Base-by-base conservation (phyloP, 2,329 filamentous ascomycete genomes). In the Intubia oerlemansii region DNA sequence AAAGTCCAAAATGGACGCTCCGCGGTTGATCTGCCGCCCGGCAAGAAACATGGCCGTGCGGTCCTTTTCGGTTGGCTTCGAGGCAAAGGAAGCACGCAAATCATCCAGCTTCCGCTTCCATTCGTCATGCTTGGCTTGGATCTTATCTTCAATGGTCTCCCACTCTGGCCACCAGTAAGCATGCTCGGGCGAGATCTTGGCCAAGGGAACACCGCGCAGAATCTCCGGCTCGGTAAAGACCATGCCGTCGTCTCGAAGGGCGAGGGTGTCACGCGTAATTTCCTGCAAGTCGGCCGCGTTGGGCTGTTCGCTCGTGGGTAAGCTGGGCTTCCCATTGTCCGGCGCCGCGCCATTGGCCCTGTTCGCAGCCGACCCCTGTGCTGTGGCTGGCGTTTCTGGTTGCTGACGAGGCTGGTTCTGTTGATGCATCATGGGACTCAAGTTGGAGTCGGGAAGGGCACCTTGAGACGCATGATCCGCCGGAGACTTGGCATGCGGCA, bases 121-220 rank as follows among this genome's bases (percentile, higher is more conserved):
- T 22, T 50, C 51, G 6, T 53, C 46, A 7, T 63, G 44, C 20
- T 54, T 48, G 1, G 51, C 48, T 24, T 52, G 45, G 7, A 65
- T 54, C 6, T 52, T 36, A 2, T 42, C 41, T 31, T 52, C 52
- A 5, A 65, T 44, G 4, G 54, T 44, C 9, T 52, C 51, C 64
- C 64, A 69, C 4, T 53, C 50, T 0, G 51, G 42, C 10, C 67
- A 61, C 63, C 63, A 69, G 41, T 67, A 67, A 0, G 59, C 55
- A 23, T 68, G 56, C 7, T 39, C 43, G 11, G 52, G 45, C 23
- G 52, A 44, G 27, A 68, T 64, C 40, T 61, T 62, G 21, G 47
- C 53, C 3, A 66, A 36, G 1, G 63, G 63, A 1, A 66, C 60
- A 3, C 60, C 62, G 17, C 49, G 49, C 38, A 64, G 58, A 37